Percentiles rank a stretch among this genome's conserved stretches.
Evolutionary conservation across 176 grass and related monocot genomes (phyloP).

Genomic region (Paspalum notatum): DNA sequence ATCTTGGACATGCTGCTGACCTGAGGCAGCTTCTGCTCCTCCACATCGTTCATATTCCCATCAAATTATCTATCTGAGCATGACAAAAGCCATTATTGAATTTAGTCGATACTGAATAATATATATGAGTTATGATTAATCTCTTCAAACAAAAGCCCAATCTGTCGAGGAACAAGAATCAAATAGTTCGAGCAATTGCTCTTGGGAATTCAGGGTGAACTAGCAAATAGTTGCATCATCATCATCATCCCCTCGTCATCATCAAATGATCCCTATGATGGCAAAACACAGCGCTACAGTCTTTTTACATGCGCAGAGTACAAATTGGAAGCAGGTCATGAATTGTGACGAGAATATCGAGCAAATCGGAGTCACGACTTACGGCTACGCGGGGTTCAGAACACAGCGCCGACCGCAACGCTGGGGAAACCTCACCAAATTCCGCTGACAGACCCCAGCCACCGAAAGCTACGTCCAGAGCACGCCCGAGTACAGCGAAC

Average conservation of each 20-base stretch:
- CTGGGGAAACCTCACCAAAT: not conserved
- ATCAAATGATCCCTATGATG: not conserved
- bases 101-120: not conserved
- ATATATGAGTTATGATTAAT: not conserved
- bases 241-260: no score
- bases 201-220: not conserved
- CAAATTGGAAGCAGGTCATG: not conserved
- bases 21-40: constrained; percentile 35
- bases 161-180: not conserved
- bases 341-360: not conserved
- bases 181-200: constrained; percentile 2
- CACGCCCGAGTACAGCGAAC: not conserved
- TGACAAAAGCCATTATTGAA: not conserved
- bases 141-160: constrained; percentile 6
- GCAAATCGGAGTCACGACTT: not conserved
- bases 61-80: constrained; percentile 3
- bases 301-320: not conserved
- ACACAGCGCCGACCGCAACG: not conserved
- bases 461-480: not conserved
- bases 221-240: not conserved
- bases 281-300: not conserved
- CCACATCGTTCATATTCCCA: constrained; percentile 45
- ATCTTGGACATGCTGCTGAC: constrained; percentile 37
- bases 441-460: not conserved
- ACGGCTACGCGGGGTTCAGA: not conserved